Base-by-base conservation (phyloP, 768 basidiomycete genomes). In the Trametes coccinea region DNA sequence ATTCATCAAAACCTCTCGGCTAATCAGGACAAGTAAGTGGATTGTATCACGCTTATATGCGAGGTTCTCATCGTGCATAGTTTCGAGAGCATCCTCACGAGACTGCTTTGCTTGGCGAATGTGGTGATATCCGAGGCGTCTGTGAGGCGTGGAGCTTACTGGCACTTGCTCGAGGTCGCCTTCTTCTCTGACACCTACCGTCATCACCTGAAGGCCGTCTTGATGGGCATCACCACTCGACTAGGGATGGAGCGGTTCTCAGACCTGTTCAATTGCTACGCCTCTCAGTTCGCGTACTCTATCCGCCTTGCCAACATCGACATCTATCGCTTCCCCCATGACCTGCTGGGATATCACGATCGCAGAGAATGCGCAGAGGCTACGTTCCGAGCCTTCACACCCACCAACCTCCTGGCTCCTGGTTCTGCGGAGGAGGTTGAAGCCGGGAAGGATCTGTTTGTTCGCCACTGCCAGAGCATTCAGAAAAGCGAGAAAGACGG, bases 91-190 rank as follows among this genome's bases (percentile, higher is more conserved):
- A 90, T 91, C 78, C 76, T 90, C 54, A 93, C 88, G 10, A 84
- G 88, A 44, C 79, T 87, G 31, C 77, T 93, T 31, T 84, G 80
- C 17, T 77, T 90, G 13, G 89, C 85, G 30, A 93, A 92, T 73
- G 83, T 88, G 64, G 87, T 92, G 82, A 81, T 97, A 43, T 82
- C 85, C 16, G 90, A 87, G 68, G 88, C 92, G 0, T 81, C 83
- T 1, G 82, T 89, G 22, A 82, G 95, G 30, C 85, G 92, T 14
- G 90, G 87, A 3, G 83, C 93, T 1, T 94, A 96, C 70, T 95
- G 90, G 86, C 89, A 96, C 72, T 71, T 98, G 51, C 76, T 98
- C 61, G 93, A 95, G 71, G 82, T 84, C 5, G 83, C 83, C 72
- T 67, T 77, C 64, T 78, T 64, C 73, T 79, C 63, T 70, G 66